These are phyloP conservation scores for Lichtheimia ramosa DNA, from an alignment of 371 early-diverging fungal genomes.

Conservation along the genomic window DNA sequence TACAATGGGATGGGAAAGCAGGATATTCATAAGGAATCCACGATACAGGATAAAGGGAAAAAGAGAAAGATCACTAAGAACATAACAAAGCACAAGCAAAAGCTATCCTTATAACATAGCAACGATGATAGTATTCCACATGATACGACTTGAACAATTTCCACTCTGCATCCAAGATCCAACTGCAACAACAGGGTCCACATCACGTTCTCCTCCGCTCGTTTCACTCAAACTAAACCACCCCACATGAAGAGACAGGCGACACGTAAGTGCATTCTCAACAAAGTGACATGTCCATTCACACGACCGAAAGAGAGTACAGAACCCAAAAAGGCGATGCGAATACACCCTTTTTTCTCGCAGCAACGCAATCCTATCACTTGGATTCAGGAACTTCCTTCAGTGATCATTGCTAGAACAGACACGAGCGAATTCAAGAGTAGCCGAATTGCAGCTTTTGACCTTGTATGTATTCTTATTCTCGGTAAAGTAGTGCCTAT, in stretches of 20 bases:
- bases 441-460: conserved; percentile 78
- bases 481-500: neutral
- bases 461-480: conserved; percentile 54
- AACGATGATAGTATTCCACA: too few relatives aligned
- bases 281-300: neutral
- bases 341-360: conserved; percentile 18
- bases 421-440: conserved; percentile 7
- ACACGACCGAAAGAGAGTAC: neutral
- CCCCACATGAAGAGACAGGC: neutral
- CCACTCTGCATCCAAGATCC: too few relatives aligned
- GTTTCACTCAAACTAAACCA: neutral
- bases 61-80: too few relatives aligned
- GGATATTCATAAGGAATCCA: too few relatives aligned
- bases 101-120: too few relatives aligned
- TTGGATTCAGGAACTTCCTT: conserved; percentile 14
- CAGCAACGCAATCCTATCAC: conserved; percentile 3
- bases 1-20: too few relatives aligned
- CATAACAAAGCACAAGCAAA: too few relatives aligned
- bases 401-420: conserved; percentile 16
- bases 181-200: too few relatives aligned
- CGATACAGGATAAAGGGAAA: too few relatives aligned
- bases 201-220: too few relatives aligned
- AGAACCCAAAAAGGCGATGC: neutral
- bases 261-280: neutral
- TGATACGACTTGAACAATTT: too few relatives aligned